A percentile compares a stretch with the other conserved stretches of the same genome.
Conservation (phyloP, 371 early-diverging fungal genomes). For the Paraphysoderma sedebokerense region DNA sequence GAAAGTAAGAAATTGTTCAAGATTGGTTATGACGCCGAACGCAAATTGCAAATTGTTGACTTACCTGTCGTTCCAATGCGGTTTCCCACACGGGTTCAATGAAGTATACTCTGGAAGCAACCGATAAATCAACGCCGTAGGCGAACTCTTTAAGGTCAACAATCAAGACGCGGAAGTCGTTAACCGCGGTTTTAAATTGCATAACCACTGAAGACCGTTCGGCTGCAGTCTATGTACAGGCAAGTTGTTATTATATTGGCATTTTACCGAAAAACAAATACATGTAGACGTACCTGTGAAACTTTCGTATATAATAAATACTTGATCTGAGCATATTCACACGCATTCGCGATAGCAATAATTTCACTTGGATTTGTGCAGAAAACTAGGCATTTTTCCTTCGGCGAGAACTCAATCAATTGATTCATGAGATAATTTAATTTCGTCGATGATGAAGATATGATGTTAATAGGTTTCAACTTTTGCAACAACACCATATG, state of each 20-base stretch:
- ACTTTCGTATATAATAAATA: no score
- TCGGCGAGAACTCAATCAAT: conserved; percentile 13
- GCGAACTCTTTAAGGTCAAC: conserved; percentile 12
- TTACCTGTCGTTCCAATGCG: conserved; percentile 37
- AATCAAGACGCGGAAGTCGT: conserved; percentile 4
- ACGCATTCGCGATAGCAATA: conserved; percentile 23
- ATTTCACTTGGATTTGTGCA: conserved; percentile 25
- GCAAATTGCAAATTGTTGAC: conserved; percentile 2
- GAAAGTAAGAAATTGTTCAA: not conserved
- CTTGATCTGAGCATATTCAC: no score
- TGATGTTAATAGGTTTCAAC: no score
- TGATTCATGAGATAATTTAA: conserved; percentile 33
- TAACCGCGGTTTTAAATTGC: conserved; percentile 50
- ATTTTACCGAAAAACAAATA: no score
- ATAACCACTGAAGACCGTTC: conserved; percentile 41
- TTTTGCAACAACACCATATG: no score
- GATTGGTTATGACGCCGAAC: conserved; percentile 1
- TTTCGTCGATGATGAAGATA: no score
- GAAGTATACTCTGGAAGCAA: conserved; percentile 52
- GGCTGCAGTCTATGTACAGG: conserved; percentile 13
- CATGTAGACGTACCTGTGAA: no score
- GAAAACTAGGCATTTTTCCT: conserved; percentile 42
- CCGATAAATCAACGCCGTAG: conserved; percentile 53
- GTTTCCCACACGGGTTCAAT: conserved; percentile 48
- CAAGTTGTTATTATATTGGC: no score